Evolutionary conservation across 495 filamentous ascomycete genomes (phyloP).

Genomic region (Rostrohypoxylon terebratum): DNA sequence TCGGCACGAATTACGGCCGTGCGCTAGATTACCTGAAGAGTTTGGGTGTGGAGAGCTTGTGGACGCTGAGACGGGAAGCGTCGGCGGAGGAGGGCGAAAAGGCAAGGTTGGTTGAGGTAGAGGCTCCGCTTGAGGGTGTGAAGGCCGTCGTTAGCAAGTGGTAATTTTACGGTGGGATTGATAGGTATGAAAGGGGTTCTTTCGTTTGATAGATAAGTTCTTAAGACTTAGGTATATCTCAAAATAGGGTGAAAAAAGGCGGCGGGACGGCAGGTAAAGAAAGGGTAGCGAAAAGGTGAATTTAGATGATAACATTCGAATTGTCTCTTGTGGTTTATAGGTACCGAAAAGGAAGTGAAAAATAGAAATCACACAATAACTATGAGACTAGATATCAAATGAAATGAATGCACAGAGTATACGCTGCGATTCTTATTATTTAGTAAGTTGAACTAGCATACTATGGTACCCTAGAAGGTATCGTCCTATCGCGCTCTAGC

Average conservation of each 20-base stretch:
- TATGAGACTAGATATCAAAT: neutral
- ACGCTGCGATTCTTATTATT: constrained; percentile 9
- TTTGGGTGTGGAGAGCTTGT: constrained; percentile 62
- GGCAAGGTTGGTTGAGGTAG: constrained; percentile 48
- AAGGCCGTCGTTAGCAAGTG: constrained; percentile 40
- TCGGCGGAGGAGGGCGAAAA: constrained; percentile 32
- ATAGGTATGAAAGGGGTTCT: neutral
- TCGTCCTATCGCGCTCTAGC: neutral
- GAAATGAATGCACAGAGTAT: neutral
- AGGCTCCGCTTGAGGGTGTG: constrained; percentile 37
- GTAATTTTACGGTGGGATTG: neutral
- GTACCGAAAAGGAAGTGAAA: constrained; percentile 1
- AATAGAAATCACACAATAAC: neutral
- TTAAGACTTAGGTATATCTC: neutral
- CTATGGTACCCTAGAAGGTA: constrained; percentile 10
- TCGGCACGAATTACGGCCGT: constrained; percentile 67
- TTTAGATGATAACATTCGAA: neutral
- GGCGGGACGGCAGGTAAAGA: neutral
- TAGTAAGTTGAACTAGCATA: constrained; percentile 11
- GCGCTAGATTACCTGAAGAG: constrained; percentile 67
- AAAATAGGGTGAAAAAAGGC: neutral
- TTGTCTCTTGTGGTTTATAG: constrained; percentile 22
- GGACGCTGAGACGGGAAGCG: constrained; percentile 56
- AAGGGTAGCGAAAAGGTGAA: neutral
- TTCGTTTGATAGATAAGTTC: neutral